Base-by-base conservation (phyloP, 352 stramenopile species). In the Globisporangium spinosum region DNA sequence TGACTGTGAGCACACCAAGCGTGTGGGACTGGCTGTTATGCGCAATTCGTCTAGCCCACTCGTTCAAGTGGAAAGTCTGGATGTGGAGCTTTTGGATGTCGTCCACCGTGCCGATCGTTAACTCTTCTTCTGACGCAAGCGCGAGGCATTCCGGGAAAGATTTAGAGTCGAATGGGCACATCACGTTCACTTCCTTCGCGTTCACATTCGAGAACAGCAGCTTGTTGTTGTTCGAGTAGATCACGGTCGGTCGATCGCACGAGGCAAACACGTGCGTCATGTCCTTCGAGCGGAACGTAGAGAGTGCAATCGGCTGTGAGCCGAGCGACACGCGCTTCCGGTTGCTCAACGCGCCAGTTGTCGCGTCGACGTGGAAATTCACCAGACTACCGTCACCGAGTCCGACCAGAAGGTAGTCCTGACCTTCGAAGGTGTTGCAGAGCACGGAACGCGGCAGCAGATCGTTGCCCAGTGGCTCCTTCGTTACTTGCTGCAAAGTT, bases 11-110 rank as follows among this genome's bases (percentile, higher is more conserved):
- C 25, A 97, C 89, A 20, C 79, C 88, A 20, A 97, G 76, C 12
- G 87, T 95, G 60, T 94, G 85, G 0, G 89, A 94, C 35, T 89
- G 72, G 2, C 76, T 65, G 53, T 93, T 87, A 62, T 97, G 86
- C n/a, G 90, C 85, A 70, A 99, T 97, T 65, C 93, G 81, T 27
- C 95, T 89, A 2, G 96, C 94, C 75, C 92, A 97, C 77, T 98
- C 97, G 38, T 96, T 93, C 17, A 99, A 71, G 62, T 89, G 92
- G 66, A 98, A 95, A 38, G 97, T 98, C 65, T 98, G 97, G 58
- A 99, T 98, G 80, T 99, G 97, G 43, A 99, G 87, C 71, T 99
- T 99, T 72, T 99, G 96, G 70, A 99, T 99, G 72, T 99, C 93
- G 71, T 99, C 97, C 49, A 99, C 98, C 3, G 94, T 98, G 35